Evolutionary conservation across 305 asterid genomes (phyloP).

Genomic region (Andrographis paniculata): DNA sequence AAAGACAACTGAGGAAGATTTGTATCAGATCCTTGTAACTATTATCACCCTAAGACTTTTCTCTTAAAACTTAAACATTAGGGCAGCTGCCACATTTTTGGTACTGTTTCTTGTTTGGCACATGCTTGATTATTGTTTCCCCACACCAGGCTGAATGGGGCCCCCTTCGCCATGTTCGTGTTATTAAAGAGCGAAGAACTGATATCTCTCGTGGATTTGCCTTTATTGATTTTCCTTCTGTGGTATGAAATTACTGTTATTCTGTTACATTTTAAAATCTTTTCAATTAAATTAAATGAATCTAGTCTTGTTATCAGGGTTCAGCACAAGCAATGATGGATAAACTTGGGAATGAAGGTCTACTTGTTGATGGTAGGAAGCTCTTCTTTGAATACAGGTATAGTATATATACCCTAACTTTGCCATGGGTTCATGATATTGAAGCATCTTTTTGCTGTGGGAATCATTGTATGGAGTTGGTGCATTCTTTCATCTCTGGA

Average conservation of each 20-base stretch:
- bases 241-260: constrained; percentile 44
- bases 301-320: constrained; percentile 40
- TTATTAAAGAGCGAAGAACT: constrained; percentile 87
- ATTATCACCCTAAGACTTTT: constrained; percentile 11
- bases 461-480: background rate
- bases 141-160: constrained; percentile 90
- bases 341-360: constrained; percentile 79
- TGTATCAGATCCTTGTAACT: constrained; percentile 82
- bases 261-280: constrained; percentile 12
- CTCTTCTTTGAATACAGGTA: constrained; percentile 94
- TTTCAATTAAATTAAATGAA: constrained; percentile 5
- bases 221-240: constrained; percentile 90
- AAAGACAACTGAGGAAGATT: constrained; percentile 93
- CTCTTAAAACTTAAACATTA: constrained; percentile 13
- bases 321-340: constrained; percentile 95
- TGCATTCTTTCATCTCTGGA: background rate
- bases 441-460: background rate
- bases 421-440: constrained; percentile 2
- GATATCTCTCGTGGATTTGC: constrained; percentile 98
- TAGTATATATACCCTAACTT: constrained; percentile 25
- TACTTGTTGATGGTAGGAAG: constrained; percentile 86
- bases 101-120: constrained; percentile 1
- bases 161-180: constrained; percentile 95
- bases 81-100: constrained; percentile 10
- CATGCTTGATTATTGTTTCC: constrained; percentile 13